Base-by-base conservation (phyloP, 2,329 filamentous ascomycete species). In the Ophiocordyceps australis region DNA sequence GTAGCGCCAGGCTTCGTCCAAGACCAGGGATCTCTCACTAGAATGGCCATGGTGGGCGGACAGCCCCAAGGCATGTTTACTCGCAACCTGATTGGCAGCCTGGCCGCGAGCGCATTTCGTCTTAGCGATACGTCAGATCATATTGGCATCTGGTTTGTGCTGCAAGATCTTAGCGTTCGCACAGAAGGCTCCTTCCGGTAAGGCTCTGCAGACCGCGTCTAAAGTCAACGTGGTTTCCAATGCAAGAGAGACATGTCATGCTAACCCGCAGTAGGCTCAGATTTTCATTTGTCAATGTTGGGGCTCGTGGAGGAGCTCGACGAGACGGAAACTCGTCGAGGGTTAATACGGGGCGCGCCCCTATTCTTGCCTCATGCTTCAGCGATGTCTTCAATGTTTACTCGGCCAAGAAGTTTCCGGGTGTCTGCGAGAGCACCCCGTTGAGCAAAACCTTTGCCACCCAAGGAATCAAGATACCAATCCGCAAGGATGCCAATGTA, bases 341-440 rank as follows among this genome's bases (percentile, higher is more conserved):
- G 4, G 57, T 91, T 32, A 89, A 83, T 47, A 74, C 67, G 20
- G 76, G 74, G 29, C 74, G 72, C 34, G 79, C 80, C 0, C 80
- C 80, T 0, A 76, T 94, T 9, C 64, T 95, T 12, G 83, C 86
- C 1, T 77, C 74, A 7, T 75, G 73, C 39, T 95, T 86, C 52
- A 91, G 80, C 24, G 78, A 92, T 5, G 65, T 73, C 3, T 95
- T 98, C 58, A 80, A 82, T 28, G 89, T 98, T 17, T 95, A 77
- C 52, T 92, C 81, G 3, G 89, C 89, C 24, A 98, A 98, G 63
- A 94, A 94, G 43, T 98, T 98, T 50, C 89, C 89, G 0, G 89
- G 89, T 21, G 89, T 98, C 2, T 93, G 92, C 30, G 86, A 95
- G 47, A 91, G 79, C 48, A 98, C 89, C 0, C 54, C 72, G 4